Evolutionary conservation across 768 basidiomycete species (phyloP).

Genomic region (Favolaschia claudopus): DNA sequence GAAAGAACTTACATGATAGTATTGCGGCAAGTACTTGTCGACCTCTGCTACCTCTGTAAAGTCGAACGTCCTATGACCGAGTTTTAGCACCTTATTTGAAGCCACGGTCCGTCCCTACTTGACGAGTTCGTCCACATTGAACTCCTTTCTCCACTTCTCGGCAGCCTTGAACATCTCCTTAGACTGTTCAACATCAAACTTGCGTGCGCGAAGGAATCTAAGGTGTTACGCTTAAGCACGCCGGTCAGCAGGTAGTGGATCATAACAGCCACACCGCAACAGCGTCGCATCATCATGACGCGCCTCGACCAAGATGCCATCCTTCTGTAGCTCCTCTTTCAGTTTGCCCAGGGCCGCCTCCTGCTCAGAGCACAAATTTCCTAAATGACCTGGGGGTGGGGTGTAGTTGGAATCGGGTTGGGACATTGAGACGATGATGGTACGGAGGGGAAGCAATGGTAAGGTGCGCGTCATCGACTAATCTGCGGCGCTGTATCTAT

Average conservation of each 20-base stretch:
- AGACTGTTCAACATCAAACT: conserved; percentile 84
- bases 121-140: conserved; percentile 78
- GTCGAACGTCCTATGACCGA: conserved; percentile 76
- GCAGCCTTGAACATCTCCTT: conserved; percentile 84
- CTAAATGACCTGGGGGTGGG: conserved; percentile 75
- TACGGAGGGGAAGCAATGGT: too few relatives aligned
- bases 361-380: conserved; percentile 75
- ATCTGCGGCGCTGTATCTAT: too few relatives aligned
- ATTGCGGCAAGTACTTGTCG: conserved; percentile 94
- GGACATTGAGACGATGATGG: too few relatives aligned
- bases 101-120: conserved; percentile 55
- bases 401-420: too few relatives aligned
- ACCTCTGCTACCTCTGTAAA: conserved; percentile 86
- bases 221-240: background rate
- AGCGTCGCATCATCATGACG: conserved; percentile 78
- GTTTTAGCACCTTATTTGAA: background rate
- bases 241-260: conserved; percentile 30
- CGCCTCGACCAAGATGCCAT: conserved; percentile 63
- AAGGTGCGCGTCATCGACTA: too few relatives aligned
- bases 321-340: conserved; percentile 65
- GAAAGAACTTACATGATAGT: conserved; percentile 70
- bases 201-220: conserved; percentile 92
- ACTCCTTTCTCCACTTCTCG: conserved; percentile 92
- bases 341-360: conserved; percentile 73
- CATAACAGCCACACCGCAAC: too few relatives aligned